Percentiles rank a stretch among this genome's conserved stretches.
These are phyloP conservation scores for Candida ortonii DNA, from an alignment of 805 yeast genomes.

Conservation along the genomic window DNA sequence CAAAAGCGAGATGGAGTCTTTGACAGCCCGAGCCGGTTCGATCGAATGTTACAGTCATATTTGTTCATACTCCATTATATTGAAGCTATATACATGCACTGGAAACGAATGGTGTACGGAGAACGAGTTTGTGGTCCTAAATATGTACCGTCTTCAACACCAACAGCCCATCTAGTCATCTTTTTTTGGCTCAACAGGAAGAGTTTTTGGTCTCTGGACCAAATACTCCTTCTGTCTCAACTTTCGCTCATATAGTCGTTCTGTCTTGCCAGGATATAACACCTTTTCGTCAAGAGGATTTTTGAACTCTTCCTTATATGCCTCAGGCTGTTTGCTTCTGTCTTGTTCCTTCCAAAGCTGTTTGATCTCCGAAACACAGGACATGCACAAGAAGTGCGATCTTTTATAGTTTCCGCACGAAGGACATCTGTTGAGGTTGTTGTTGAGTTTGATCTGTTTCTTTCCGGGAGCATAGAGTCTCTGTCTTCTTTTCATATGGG, in stretches of 20 bases:
- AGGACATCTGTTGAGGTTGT: conserved; percentile 85
- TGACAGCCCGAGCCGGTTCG: no score
- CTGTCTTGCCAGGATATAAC: conserved; percentile 70
- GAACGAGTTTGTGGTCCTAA: no score
- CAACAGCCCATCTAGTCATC: not conserved
- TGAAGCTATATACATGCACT: no score
- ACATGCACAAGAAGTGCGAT: conserved; percentile 88
- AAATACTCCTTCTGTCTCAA: conserved; percentile 56
- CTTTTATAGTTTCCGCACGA: conserved; percentile 92
- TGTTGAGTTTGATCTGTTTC: conserved; percentile 73
- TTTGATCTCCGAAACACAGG: conserved; percentile 81
- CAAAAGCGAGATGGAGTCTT: no score
- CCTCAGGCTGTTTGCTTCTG: conserved; percentile 27
- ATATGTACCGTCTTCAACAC: no score
- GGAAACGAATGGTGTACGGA: no score
- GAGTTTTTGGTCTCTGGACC: conserved; percentile 50
- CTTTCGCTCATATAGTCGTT: conserved; percentile 42
- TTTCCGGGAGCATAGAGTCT: conserved; percentile 79
- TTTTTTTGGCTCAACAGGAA: conserved; percentile 45
- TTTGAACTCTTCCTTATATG: conserved; percentile 41
- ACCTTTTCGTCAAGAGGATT: conserved; percentile 62
- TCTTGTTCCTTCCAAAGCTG: conserved; percentile 55
- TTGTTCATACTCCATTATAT: no score
- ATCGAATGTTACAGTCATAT: no score
- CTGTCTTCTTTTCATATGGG: conserved; percentile 81